Percentiles rank a stretch among this genome's conserved stretches.
These are phyloP conservation scores for Colletotrichum lini DNA, from an alignment of 2,329 filamentous ascomycete genomes.

Conservation along the genomic window DNA sequence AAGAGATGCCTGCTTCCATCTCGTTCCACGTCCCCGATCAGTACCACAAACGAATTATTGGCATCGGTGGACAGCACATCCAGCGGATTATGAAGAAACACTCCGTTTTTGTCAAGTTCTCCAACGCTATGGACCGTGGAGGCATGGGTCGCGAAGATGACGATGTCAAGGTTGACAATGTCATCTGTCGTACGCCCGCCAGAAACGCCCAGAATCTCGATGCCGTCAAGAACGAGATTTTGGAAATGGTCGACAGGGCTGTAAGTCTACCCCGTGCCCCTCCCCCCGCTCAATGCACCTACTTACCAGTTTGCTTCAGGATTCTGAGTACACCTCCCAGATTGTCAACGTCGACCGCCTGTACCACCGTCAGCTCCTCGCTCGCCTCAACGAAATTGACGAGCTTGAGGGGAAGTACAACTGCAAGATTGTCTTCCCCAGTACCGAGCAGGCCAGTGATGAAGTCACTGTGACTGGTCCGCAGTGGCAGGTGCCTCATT, in stretches of 20 bases:
- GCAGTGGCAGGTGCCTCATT: conserved; percentile 97
- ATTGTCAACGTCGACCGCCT: conserved; percentile 94
- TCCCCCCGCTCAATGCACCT: neutral
- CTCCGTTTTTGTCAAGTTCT: conserved; percentile 99
- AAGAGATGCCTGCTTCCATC: conserved; percentile 99
- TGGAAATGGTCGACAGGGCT: conserved; percentile 98
- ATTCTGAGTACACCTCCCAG: conserved; percentile 97
- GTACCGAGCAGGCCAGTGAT: conserved; percentile 96
- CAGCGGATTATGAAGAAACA: conserved; percentile 99
- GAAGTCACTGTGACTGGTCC: conserved; percentile 96
- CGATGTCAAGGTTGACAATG: conserved; percentile 98
- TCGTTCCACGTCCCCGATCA: conserved; percentile 99
- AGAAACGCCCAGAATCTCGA: conserved; percentile 97
- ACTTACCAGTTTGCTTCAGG: conserved; percentile 61
- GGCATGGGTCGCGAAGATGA: conserved; percentile 95
- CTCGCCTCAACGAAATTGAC: conserved; percentile 89
- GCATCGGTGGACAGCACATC: conserved; percentile 97
- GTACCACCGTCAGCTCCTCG: conserved; percentile 94
- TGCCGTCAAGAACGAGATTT: conserved; percentile 97
- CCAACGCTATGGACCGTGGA: conserved; percentile 97
- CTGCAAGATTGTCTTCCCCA: conserved; percentile 98
- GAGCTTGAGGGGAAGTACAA: conserved; percentile 99
- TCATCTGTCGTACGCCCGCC: conserved; percentile 97
- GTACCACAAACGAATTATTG: conserved; percentile 99
- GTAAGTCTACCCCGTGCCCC: conserved; percentile 61